Base-by-base conservation (phyloP, 306 rosid genomes). In the Argentina anserina region DNA sequence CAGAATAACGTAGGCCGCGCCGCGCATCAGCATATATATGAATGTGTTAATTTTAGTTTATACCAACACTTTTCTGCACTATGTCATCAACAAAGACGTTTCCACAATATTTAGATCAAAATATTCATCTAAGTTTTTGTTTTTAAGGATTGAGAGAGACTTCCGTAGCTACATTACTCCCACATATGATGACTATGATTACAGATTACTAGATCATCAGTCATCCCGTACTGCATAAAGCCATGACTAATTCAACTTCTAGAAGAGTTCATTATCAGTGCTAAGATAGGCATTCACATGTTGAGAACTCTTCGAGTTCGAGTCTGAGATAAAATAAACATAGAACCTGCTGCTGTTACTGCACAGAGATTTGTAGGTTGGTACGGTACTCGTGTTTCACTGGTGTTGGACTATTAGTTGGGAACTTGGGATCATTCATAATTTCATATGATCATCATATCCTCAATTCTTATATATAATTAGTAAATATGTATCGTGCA, bases 271-370 rank as follows among this genome's bases (percentile, higher is more conserved):
- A 1, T 10, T 13, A 15, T 66, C 17, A 7, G 26, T 26, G 4
- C 53, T 8, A 56, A 40, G 46, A 41, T 15, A 17, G 58, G 39
- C 28, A 72, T 58, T 26, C 76, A 72, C 67, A 72, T 72, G 76
- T 45, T 26, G 26, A 11, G 56, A 41, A 56, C 67, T n/a, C 41
- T 26, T 58, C 66, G 43, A 71, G 39, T 26, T 71, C 5, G n/a
- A 50, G 28, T 53, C 14, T 3, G 12, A 15, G 5, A 53, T n/a
- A 70, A 70, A n/a, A 34, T 33, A 70, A 20, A 50, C 29, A 46
- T 7, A 20, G 1, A 20, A 20, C 55, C 11, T 7, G 15, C 23
- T 21, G 2, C 15, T 53, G 26, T 72, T 72, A 18, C 17, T 58
- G 55, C 41, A 58, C 42, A 46, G 29, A 71, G 75, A 55, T 71